phyloP scores from a whole-genome alignment of 2,329 filamentous ascomycete species.

The Tolypocladium tundrense region DNA sequence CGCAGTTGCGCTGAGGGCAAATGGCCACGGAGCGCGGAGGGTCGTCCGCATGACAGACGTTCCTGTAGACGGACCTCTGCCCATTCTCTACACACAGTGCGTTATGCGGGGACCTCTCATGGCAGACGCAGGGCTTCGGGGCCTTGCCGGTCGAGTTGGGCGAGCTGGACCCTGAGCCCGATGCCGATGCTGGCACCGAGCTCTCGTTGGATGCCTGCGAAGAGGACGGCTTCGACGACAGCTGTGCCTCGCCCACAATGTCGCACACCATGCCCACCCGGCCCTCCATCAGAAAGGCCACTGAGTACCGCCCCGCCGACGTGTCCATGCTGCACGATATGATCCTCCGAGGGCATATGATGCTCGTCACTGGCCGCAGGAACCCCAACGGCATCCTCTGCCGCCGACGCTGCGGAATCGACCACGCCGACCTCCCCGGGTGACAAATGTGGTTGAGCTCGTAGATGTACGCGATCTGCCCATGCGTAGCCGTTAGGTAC shows the following conservation, averaged over 20 bases:
- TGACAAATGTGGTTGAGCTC: slow-evolving; percentile 26
- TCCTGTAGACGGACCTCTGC: slow-evolving; percentile 23
- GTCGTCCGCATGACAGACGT: slow-evolving; percentile 50
- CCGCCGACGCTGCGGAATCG: slow-evolving; percentile 13
- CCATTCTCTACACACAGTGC: slow-evolving; percentile 20
- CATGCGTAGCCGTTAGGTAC: slow-evolving; percentile 45
- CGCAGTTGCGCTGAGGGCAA: slow-evolving; percentile 52
- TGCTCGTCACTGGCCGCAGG: slow-evolving; percentile 35
- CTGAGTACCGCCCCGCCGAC: slow-evolving; percentile 39
- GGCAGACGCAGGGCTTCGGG: slow-evolving; percentile 12
- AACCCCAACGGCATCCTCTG: slow-evolving; percentile 12
- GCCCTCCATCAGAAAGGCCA: slow-evolving; percentile 50
- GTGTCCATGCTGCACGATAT: slow-evolving; percentile 54
- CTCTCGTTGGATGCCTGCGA: slow-evolving; percentile 3
- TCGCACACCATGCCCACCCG: slow-evolving; percentile 53
- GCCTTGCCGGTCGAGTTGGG: background rate
- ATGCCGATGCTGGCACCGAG: slow-evolving; percentile 5
- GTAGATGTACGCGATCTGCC: slow-evolving; percentile 47
- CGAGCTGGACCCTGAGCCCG: background rate
- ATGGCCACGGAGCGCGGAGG: slow-evolving; percentile 55
- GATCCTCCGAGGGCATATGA: slow-evolving; percentile 46
- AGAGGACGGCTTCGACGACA: slow-evolving; percentile 3
- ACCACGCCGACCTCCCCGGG: slow-evolving; percentile 11
- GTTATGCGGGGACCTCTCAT: slow-evolving; percentile 8
- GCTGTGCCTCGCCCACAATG: slow-evolving; percentile 19